phyloP scores from a whole-genome alignment of 306 rosid species.

The Mimosa pudica region DNA sequence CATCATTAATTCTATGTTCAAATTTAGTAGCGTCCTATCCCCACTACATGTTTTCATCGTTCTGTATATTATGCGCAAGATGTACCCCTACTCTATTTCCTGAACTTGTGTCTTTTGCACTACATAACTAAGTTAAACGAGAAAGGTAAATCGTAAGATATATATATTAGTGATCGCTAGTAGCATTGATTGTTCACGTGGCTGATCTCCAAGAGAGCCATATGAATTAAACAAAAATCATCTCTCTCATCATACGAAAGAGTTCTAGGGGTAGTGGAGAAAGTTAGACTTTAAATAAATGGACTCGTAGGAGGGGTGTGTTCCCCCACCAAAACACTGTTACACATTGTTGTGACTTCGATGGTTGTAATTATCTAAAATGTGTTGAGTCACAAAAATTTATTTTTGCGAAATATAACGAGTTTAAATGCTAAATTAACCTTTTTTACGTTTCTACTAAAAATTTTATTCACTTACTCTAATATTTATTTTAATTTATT shows the following conservation, averaged over 20 bases:
- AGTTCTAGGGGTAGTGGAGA: background rate
- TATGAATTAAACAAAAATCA: background rate
- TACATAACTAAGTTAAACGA: background rate
- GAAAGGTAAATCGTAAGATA: background rate
- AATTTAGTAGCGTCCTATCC: background rate
- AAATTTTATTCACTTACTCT: too few relatives aligned
- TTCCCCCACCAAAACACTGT: too few relatives aligned
- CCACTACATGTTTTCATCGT: conserved; percentile 3
- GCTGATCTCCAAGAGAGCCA: conserved; percentile 11
- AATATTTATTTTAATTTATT: too few relatives aligned
- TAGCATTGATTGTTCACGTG: background rate
- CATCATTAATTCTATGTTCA: background rate
- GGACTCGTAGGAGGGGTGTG: too few relatives aligned
- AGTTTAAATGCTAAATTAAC: too few relatives aligned
- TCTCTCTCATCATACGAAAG: background rate
- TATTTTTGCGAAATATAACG: too few relatives aligned
- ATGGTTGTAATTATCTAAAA: too few relatives aligned
- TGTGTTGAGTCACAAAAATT: too few relatives aligned
- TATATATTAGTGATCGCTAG: background rate
- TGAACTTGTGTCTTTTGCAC: background rate
- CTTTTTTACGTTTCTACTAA: too few relatives aligned
- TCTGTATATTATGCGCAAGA: background rate
- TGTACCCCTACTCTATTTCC: conserved; percentile 4
- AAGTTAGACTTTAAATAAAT: background rate
- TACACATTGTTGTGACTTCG: too few relatives aligned